These are phyloP conservation scores for Pichia phayaonensis DNA, from an alignment of 805 yeast genomes.

Conservation along the genomic window DNA sequence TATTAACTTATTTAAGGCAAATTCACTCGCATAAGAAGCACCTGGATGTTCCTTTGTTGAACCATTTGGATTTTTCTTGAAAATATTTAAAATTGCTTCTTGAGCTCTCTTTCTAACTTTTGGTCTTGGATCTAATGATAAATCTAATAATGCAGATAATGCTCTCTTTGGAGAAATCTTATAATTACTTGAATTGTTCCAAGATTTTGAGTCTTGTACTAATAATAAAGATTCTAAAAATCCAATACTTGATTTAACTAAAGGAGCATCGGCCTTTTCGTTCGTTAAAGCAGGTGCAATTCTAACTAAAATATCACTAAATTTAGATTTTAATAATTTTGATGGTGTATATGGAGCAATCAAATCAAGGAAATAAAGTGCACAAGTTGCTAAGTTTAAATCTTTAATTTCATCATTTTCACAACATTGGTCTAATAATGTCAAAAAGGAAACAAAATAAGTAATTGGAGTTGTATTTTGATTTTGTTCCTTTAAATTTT, in stretches of 20 bases:
- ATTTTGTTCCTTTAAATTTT: constrained; percentile 63
- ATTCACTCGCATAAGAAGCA: constrained; percentile 58
- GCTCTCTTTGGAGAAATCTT: constrained; percentile 75
- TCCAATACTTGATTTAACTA: constrained; percentile 78
- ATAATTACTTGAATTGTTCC: constrained; percentile 52
- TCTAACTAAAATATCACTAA: constrained; percentile 68
- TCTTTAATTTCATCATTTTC: constrained; percentile 48
- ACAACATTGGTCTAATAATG: constrained; percentile 71
- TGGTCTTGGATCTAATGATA: constrained; percentile 83
- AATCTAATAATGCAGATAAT: constrained; percentile 64
- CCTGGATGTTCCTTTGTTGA: constrained; percentile 77
- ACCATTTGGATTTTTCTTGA: constrained; percentile 58
- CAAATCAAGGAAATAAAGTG: constrained; percentile 76
- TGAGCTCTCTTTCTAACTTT: constrained; percentile 93
- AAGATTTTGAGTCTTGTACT: constrained; percentile 73
- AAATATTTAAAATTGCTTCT: constrained; percentile 68
- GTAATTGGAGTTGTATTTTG: constrained; percentile 63
- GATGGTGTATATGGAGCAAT: constrained; percentile 69
- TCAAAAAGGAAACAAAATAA: constrained; percentile 76
- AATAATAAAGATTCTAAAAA: constrained; percentile 70
- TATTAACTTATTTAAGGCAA: constrained; percentile 50
- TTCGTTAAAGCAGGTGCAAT: constrained; percentile 74
- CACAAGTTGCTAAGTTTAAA: constrained; percentile 57
- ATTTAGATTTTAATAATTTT: constrained; percentile 61
- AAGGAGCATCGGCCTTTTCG: constrained; percentile 66